phyloP scores from a whole-genome alignment of 2,329 filamentous ascomycete genomes.

The Penicillium sp. region DNA sequence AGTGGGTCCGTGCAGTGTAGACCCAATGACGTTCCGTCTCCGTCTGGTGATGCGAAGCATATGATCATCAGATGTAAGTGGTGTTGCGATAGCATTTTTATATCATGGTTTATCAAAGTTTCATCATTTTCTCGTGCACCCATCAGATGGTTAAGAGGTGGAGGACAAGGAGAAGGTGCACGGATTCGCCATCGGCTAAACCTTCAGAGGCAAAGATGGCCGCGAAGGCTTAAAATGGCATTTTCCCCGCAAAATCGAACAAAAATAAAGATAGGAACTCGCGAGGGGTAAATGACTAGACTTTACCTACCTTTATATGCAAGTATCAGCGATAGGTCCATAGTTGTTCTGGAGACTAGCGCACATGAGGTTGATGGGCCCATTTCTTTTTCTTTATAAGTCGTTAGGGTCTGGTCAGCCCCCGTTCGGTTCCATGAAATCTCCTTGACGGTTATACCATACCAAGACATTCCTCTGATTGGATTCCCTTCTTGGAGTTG shows the following conservation, averaged over 20 bases:
- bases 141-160: not conserved
- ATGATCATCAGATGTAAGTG: conserved; percentile 17
- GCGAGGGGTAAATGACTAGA: not conserved
- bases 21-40: conserved; percentile 11
- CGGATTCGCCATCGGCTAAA: not conserved
- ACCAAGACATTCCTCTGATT: not conserved
- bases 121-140: not conserved
- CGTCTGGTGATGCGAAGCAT: conserved; percentile 8
- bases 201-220: not conserved
- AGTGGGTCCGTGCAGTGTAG: conserved; percentile 13
- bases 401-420: not conserved
- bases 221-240: not conserved
- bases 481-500: not conserved
- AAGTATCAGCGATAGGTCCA: not conserved
- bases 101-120: not conserved
- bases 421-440: not conserved
- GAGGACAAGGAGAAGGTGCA: not conserved
- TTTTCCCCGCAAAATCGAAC: conserved; percentile 5
- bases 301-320: not conserved
- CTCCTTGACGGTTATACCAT: not conserved
- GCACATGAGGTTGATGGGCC: not conserved
- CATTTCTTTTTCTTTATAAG: not conserved
- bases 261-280: not conserved
- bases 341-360: not conserved
- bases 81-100: not conserved